Base-by-base conservation (phyloP, 345 rosid genomes). In the Cardamine chenopodiifolia region DNA sequence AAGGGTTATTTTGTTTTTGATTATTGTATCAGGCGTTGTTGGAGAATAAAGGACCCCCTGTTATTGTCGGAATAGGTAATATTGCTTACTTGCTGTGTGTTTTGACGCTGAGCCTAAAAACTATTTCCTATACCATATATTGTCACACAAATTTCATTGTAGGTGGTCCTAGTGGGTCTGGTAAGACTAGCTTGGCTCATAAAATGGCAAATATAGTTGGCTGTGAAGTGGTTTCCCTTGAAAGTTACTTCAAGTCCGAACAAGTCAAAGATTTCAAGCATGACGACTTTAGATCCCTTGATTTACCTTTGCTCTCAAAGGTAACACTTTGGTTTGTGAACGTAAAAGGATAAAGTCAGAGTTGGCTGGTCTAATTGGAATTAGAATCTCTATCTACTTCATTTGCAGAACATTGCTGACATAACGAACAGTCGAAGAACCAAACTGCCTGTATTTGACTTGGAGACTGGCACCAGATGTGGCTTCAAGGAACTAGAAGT, bases 151-250 rank as follows among this genome's bases (percentile, higher is more conserved):
- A 13, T 78, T 71, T 70, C 66, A 54, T 77, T 80, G 80, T 83
- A 95, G 99, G 99, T 76, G 99, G 99, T 78, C 99, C 99, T 28
- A 95, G 99, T 86, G 99, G 99, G 71, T 92, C 98, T 54, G 99
- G 99, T 56, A 95, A 95, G 86, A 92, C 99, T 70, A 96, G 98
- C 83, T 69, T 96, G 90, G 99, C 99, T 65, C 98, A 89, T 83
- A 96, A 96, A 84, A 92, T 92, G 99, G 99, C 99, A 47, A 96
- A 92, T 80, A 96, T 96, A 70, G 93, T 96, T 77, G 98, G 99
- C 17, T 96, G 99, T 79, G 97, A 92, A 83, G 99, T 96, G 72
- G 98, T 96, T 77, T 96, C 99, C 68, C 98, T 96, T 52, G 99
- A 96, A 86, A 90, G 83, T 79, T 96, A 96, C 80, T 92, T 89